These are phyloP conservation scores for Diaporthe caulivora DNA, from an alignment of 2,329 filamentous ascomycete species.

Conservation along the genomic window DNA sequence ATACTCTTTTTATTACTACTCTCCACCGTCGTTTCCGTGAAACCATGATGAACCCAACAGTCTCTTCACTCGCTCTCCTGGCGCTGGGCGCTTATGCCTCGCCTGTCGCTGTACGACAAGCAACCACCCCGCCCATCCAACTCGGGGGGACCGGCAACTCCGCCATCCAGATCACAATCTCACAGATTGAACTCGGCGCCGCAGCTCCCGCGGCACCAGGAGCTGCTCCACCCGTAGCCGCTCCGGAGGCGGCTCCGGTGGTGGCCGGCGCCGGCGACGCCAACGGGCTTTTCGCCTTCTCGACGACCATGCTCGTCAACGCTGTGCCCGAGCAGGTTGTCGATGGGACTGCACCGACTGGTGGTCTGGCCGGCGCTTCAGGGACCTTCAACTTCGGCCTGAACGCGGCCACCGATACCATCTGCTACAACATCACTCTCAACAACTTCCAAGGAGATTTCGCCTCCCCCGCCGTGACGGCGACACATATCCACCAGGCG, in stretches of 20 bases:
- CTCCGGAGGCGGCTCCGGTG: background rate
- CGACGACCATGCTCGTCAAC: slow-evolving; percentile 11
- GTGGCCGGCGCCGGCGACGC: background rate
- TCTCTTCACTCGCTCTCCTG: slow-evolving; percentile 14
- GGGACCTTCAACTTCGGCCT: slow-evolving; percentile 63
- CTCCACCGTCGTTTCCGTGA: slow-evolving; percentile 14
- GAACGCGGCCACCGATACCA: slow-evolving; percentile 52
- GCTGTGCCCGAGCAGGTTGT: slow-evolving; percentile 61
- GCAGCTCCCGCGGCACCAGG: background rate
- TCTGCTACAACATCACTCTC: slow-evolving; percentile 59
- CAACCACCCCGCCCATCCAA: background rate
- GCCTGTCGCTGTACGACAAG: slow-evolving; percentile 8
- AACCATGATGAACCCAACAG: slow-evolving; percentile 15
- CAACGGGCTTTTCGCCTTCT: slow-evolving; percentile 6
- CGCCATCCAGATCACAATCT: slow-evolving; percentile 20
- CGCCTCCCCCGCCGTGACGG: slow-evolving; percentile 57
- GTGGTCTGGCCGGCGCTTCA: slow-evolving; percentile 55
- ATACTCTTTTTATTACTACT: background rate
- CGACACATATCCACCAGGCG: slow-evolving; percentile 64
- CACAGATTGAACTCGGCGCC: background rate
- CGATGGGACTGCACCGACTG: slow-evolving; percentile 49
- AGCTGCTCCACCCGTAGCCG: background rate
- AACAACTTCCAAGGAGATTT: slow-evolving; percentile 59
- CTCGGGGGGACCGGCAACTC: slow-evolving; percentile 7
- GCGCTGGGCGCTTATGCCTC: slow-evolving; percentile 17